Evolutionary conservation across 1,139 yeast genomes (phyloP).

Genomic region (Protomyces pachydermus): DNA sequence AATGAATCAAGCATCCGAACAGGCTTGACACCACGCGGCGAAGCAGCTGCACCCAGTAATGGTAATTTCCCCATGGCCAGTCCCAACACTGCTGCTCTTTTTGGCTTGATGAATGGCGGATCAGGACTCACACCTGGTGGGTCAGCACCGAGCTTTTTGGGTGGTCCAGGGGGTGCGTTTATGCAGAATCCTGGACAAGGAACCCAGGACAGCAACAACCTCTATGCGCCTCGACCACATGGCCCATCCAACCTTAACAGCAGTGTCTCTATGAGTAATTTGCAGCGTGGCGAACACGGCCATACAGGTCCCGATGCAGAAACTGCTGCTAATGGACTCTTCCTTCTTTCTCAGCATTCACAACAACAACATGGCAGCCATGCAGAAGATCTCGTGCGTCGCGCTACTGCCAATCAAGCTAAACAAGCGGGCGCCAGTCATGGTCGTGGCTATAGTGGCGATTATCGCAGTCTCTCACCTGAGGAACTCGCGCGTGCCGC

Average conservation of each 20-base stretch:
- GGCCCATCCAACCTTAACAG: not conserved
- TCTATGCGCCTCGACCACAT: not conserved
- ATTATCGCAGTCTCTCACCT: not conserved
- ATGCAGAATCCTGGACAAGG: not conserved
- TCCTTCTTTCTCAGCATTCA: slow-evolving; percentile 36
- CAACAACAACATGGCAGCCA: slow-evolving; percentile 9
- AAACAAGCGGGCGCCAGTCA: slow-evolving; percentile 1
- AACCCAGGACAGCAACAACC: not conserved
- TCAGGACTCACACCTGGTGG: slow-evolving; percentile 9
- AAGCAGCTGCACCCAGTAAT: slow-evolving; percentile 31
- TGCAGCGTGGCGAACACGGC: not conserved
- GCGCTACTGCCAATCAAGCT: slow-evolving; percentile 19
- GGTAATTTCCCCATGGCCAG: slow-evolving; percentile 41
- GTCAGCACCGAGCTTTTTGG: not conserved
- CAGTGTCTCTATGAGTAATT: not conserved
- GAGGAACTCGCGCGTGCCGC: not conserved
- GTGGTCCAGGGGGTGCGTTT: not conserved
- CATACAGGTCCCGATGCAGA: slow-evolving; percentile 30
- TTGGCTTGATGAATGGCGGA: slow-evolving; percentile 34
- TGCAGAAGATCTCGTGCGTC: slow-evolving; percentile 20
- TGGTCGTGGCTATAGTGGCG: not conserved
- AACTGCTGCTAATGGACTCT: slow-evolving; percentile 38
- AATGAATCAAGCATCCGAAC: slow-evolving; percentile 39
- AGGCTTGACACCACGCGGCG: slow-evolving; percentile 42
- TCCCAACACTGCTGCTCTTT: slow-evolving; percentile 41